phyloP scores from a whole-genome alignment of 495 filamentous ascomycete genomes.

The Geopyxis carbonaria region DNA sequence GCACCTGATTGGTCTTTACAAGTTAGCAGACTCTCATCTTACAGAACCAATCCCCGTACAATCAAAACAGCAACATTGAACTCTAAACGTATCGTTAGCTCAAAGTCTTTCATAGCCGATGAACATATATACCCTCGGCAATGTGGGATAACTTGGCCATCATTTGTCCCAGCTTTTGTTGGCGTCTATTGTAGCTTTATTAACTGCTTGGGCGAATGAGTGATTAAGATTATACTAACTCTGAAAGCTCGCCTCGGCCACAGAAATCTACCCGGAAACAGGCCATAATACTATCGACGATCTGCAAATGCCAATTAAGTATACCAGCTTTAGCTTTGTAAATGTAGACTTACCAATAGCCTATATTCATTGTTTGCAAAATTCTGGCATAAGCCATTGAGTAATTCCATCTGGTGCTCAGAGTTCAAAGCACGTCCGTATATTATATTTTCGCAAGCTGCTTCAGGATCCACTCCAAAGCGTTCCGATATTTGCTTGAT shows the following conservation, averaged over 20 bases:
- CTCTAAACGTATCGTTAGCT: slow-evolving; percentile 29
- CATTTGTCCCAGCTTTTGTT: slow-evolving; percentile 60
- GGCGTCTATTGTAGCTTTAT: slow-evolving; percentile 28
- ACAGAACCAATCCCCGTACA: slow-evolving; percentile 27
- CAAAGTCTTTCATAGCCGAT: slow-evolving; percentile 5
- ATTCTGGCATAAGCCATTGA: slow-evolving; percentile 46
- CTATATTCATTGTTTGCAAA: slow-evolving; percentile 55
- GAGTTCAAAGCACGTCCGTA: slow-evolving; percentile 58
- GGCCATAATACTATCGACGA: slow-evolving; percentile 68
- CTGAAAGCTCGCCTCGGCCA: slow-evolving; percentile 58
- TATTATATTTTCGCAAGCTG: slow-evolving; percentile 56
- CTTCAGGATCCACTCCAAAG: slow-evolving; percentile 50
- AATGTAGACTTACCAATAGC: slow-evolving; percentile 32
- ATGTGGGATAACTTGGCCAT: slow-evolving; percentile 52
- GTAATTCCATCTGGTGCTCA: slow-evolving; percentile 51
- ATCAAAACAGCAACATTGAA: slow-evolving; percentile 65
- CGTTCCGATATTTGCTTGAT: slow-evolving; percentile 54
- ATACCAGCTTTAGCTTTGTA: too few relatives aligned
- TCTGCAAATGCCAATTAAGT: slow-evolving; percentile 12
- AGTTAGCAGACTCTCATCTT: background rate
- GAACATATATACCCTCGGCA: slow-evolving; percentile 41
- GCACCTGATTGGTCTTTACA: slow-evolving; percentile 64
- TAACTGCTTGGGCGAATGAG: too few relatives aligned
- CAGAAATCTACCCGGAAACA: slow-evolving; percentile 60
- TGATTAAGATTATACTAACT: slow-evolving; percentile 24